Evolutionary conservation across 257 asterid genomes (phyloP), one percentile per base, ranked within the genome.

Genomic region (Forsythia suspensa): DNA sequence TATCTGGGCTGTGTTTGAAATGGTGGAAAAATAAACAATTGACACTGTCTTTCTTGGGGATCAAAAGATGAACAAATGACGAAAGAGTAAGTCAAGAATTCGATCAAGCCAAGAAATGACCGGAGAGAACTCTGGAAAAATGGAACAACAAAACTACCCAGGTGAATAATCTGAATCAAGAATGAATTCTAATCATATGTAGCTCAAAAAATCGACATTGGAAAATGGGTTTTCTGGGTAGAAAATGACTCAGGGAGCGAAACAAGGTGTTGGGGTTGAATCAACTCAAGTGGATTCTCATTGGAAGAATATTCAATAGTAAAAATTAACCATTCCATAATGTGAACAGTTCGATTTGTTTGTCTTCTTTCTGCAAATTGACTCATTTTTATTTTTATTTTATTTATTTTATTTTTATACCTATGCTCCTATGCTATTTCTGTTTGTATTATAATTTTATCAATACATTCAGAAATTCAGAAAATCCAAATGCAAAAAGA

Each of bases 1-100:
- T 66, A 41, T 72, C 36, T 38, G 21, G 68, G 55, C 73, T 36
- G 38, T 18, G 61, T 61, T 65, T 39, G 29, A 82, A 34, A 82
- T 59, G 39, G 77, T 37, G 72, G 65, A 72, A 61, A 70, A 68
- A 44, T 65, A 63, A 52, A 46, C n/a, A 57, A 43, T 75, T 21
- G 65, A 13, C 70, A 46, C 70, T 44, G 63, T 52, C 57, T 59
- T 71, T 38, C 55, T 75, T 75, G 42, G 55, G 16, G 71, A 36
- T 52, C 43, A 29, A 21, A 73, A 43, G 13, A 70, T 34, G 5
- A 69, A 78, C 9, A 82, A 38, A 42, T 38, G 70, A 66, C 74
- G 52, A 72, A 67, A 63, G 8, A 73, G 52, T 42, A 61, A 52
- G 74, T 70, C 73, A 70, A 71, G 13, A 63, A 61, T 78, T 55